phyloP scores from a whole-genome alignment of 2,329 filamentous ascomycete species.

The Talaromyces piceae region DNA sequence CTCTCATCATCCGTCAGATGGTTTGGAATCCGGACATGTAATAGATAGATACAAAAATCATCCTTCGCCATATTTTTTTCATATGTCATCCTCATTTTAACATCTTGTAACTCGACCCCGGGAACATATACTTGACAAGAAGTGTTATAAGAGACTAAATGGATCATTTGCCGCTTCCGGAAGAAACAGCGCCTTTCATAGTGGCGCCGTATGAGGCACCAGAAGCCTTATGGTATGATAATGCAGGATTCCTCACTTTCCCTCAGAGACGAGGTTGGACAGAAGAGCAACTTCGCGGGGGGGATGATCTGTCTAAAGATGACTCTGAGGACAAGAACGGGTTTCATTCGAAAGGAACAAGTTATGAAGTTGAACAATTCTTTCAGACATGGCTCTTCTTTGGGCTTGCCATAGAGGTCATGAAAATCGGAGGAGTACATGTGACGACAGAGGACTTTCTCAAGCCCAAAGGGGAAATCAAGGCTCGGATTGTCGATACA shows the following conservation, averaged over 20 bases:
- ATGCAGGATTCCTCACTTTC: constrained; percentile 6
- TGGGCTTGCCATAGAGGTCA: constrained; percentile 14
- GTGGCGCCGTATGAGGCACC: constrained; percentile 13
- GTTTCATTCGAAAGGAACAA: constrained; percentile 2
- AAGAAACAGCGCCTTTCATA: constrained; percentile 8
- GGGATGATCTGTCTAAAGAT: constrained; percentile 4
- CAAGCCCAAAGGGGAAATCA: not conserved
- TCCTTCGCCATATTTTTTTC: no score
- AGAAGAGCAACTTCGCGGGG: constrained; percentile 11
- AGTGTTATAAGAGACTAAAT: not conserved
- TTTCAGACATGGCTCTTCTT: constrained; percentile 21
- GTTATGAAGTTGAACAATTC: constrained; percentile 13
- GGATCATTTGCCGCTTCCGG: constrained; percentile 11
- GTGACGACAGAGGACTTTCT: constrained; percentile 12
- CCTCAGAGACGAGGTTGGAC: constrained; percentile 10
- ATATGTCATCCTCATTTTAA: no score
- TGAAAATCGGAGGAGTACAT: constrained; percentile 5
- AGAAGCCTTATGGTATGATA: constrained; percentile 8
- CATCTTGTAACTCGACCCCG: no score
- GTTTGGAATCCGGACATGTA: not conserved
- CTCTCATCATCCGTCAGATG: not conserved
- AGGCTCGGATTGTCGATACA: constrained; percentile 5
- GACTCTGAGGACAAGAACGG: constrained; percentile 8
- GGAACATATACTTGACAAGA: no score
- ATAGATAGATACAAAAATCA: no score